These are phyloP conservation scores for Selaginella tamariscina DNA, from an alignment of 75 land plant genomes.

Conservation along the genomic window DNA sequence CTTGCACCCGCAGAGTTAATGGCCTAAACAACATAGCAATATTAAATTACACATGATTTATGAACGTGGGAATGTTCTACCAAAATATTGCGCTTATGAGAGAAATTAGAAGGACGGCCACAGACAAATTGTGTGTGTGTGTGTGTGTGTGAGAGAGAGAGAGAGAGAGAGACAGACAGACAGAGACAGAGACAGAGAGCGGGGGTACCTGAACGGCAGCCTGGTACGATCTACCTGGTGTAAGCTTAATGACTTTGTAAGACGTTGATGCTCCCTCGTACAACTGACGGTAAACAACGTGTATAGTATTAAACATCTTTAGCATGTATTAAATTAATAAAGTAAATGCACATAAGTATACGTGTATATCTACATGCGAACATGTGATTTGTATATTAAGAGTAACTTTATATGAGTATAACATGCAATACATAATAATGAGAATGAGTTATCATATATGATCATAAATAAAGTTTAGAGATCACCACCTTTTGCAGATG, in stretches of 20 bases:
- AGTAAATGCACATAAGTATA: background rate
- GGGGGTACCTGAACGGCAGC: slow-evolving; percentile 16
- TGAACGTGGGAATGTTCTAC: no score
- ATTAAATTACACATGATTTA: no score
- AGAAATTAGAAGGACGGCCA: background rate
- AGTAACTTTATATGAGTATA: no score
- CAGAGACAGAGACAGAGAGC: no score
- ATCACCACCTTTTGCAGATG: slow-evolving; percentile 11
- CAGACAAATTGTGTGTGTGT: background rate
- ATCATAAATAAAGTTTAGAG: no score
- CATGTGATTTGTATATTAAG: slow-evolving; percentile 3
- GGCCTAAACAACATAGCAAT: slow-evolving; percentile 14
- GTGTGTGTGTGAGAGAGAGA: background rate
- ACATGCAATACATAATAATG: no score
- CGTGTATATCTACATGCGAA: background rate
- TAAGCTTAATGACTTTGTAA: slow-evolving; percentile 15
- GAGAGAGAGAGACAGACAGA: no score
- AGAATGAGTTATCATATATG: no score
- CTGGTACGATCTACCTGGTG: slow-evolving; percentile 12
- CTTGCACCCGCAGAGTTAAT: slow-evolving; percentile 16
- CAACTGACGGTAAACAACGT: background rate
- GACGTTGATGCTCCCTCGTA: slow-evolving; percentile 13
- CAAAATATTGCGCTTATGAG: background rate
- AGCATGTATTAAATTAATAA: background rate
- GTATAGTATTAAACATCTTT: no score